Evolutionary conservation across 1,139 yeast species (phyloP), one percentile per base, ranked within the genome.

Genomic region (Candida dubliniensis): DNA sequence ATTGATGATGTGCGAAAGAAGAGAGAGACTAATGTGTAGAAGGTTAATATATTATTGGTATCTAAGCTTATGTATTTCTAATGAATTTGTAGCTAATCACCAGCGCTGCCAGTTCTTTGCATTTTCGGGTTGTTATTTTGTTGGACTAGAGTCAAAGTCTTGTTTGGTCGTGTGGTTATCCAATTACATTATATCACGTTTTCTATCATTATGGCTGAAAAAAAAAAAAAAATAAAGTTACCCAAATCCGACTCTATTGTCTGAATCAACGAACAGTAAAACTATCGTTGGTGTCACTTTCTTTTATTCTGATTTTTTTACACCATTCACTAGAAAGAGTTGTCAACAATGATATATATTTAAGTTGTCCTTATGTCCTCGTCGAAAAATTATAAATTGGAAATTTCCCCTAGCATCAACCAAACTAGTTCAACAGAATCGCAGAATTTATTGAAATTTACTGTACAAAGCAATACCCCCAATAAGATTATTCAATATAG

Each of bases 1-100:
- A 74, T 80, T 50, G 84, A 76, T 41, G 81, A 76, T 50, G 48
- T 51, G 40, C 62, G 51, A 57, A 57, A 47, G 40, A 49, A 55
- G 27, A 48, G 53, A 40, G 42, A 45, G 25, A 25, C 36, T 12
- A 13, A 32, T 15, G n/a, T 14, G 34, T 31, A 31, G 34, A 18
- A 8, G 26, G 14, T 13, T 11, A 27, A 27, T 29, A 14, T 36
- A 18, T 36, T 10, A 12, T 1, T 24, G 24, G 7, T 18, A 3
- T 5, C 23, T 18, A 5, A 5, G 23, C 5, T 5, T 18, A 18
- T 5, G 23, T 18, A 18, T 18, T 18, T 18, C 23, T 18, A 18
- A 18, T 18, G 23, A 5, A 18, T 18, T 5, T 18, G 23, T 18
- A 18, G 23, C 5, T 18, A 18, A 18, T 18, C 23, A 5, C 23